Conservation (phyloP, 2,329 filamentous ascomycete species). For the Phoma sp. region DNA sequence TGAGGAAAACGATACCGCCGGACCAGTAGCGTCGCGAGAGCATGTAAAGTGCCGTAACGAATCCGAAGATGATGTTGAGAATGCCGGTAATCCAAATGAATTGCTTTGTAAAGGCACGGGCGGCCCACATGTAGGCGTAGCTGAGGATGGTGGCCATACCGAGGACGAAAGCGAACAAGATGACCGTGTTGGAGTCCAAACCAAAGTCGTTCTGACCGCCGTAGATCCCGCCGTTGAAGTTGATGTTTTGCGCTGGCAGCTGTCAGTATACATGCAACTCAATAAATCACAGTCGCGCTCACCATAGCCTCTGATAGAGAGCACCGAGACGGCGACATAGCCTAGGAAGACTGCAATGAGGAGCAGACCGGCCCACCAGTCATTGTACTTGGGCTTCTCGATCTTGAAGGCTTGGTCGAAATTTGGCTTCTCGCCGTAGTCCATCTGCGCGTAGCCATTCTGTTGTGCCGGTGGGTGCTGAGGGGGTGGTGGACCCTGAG, state of each 20-base stretch:
- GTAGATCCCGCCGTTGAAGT: conserved; percentile 77
- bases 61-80: conserved; percentile 73
- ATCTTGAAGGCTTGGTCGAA: conserved; percentile 87
- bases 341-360: conserved; percentile 74
- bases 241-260: conserved; percentile 60
- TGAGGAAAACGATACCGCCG: conserved; percentile 83
- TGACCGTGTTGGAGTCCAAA: conserved; percentile 82
- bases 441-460: conserved; percentile 34
- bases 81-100: conserved; percentile 83
- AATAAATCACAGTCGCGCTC: conserved; percentile 10
- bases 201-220: conserved; percentile 68
- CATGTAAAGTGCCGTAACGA: conserved; percentile 90
- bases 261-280: conserved; percentile 8
- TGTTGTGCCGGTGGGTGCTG: conserved; percentile 31
- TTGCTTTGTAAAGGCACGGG: conserved; percentile 80
- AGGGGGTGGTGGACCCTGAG: conserved; percentile 29
- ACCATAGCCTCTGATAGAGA: conserved; percentile 76
- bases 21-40: conserved; percentile 77
- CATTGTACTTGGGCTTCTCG: conserved; percentile 84
- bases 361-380: conserved; percentile 85
- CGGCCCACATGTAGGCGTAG: conserved; percentile 76
- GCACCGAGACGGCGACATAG: conserved; percentile 76
- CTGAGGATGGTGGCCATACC: conserved; percentile 76
- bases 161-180: conserved; percentile 82
- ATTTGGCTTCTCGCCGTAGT: conserved; percentile 52